Percentiles rank a stretch among this genome's conserved stretches.
Evolutionary conservation across 768 basidiomycete genomes (phyloP).

Genomic region (Boletus patriciae): DNA sequence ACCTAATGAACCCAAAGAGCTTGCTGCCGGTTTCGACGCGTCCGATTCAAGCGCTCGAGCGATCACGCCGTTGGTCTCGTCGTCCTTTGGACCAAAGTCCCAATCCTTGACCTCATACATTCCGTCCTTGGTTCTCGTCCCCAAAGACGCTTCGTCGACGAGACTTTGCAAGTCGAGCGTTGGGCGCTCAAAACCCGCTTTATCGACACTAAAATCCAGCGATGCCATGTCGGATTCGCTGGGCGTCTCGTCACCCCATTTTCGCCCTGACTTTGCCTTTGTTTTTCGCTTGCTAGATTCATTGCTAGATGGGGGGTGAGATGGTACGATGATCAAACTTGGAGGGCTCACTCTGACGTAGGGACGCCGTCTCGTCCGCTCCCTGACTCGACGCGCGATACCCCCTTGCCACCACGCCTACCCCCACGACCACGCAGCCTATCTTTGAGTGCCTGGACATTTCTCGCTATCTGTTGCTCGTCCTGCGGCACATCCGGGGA

Average conservation of each 20-base stretch:
- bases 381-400: constrained; percentile 48
- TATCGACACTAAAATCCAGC: constrained; percentile 81
- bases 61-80: constrained; percentile 53
- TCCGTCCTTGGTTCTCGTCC: constrained; percentile 71
- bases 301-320: constrained; percentile 51
- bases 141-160: constrained; percentile 72
- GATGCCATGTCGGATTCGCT: constrained; percentile 90
- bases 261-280: constrained; percentile 75
- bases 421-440: constrained; percentile 76
- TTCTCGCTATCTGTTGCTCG: constrained; percentile 89
- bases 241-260: constrained; percentile 86
- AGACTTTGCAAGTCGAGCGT: constrained; percentile 58
- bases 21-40: constrained; percentile 36
- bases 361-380: constrained; percentile 62
- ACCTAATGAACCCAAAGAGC: constrained; percentile 64
- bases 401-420: constrained; percentile 51
- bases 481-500: constrained; percentile 58
- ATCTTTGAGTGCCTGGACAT: constrained; percentile 87
- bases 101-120: constrained; percentile 80
- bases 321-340: neutral
- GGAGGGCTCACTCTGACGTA: constrained; percentile 64
- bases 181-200: constrained; percentile 35
- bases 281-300: constrained; percentile 59
- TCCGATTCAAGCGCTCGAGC: constrained; percentile 55
- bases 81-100: constrained; percentile 61